phyloP scores from a whole-genome alignment of 2,329 filamentous ascomycete species.

The Colletotrichum orbiculare region DNA sequence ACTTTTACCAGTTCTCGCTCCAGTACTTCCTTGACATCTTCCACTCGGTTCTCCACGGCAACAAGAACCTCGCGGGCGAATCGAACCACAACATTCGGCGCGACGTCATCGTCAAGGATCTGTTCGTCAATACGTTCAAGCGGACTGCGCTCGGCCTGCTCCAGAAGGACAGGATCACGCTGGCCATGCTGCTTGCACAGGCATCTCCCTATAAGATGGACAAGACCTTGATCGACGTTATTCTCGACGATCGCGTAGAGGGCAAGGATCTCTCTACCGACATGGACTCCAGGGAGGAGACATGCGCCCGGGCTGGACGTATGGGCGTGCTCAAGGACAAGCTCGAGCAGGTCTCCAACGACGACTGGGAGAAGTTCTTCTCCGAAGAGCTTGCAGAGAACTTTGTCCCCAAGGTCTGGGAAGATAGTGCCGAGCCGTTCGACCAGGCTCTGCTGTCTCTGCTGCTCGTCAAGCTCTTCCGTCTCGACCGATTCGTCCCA shows the following conservation, averaged over 20 bases:
- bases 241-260: constrained; percentile 81
- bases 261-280: constrained; percentile 83
- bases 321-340: constrained; percentile 79
- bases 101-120: constrained; percentile 88
- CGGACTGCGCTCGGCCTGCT: constrained; percentile 92
- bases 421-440: constrained; percentile 69
- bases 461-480: constrained; percentile 91
- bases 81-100: constrained; percentile 82
- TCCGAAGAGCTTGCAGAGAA: constrained; percentile 88
- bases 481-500: constrained; percentile 94
- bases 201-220: constrained; percentile 98
- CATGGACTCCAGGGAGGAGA: constrained; percentile 71
- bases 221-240: constrained; percentile 84
- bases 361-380: constrained; percentile 85
- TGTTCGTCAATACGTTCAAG: constrained; percentile 92
- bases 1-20: constrained; percentile 99
- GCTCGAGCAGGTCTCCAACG: constrained; percentile 69
- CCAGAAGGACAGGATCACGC: constrained; percentile 92
- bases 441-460: constrained; percentile 87
- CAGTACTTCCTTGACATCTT: constrained; percentile 99
- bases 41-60: constrained; percentile 86
- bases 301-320: constrained; percentile 74
- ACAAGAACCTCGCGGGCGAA: constrained; percentile 76
- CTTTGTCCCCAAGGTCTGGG: constrained; percentile 81
- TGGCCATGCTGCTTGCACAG: constrained; percentile 94